These are phyloP conservation scores for Saccharomycopsis guyanensis DNA, from an alignment of 805 yeast genomes.

Conservation along the genomic window DNA sequence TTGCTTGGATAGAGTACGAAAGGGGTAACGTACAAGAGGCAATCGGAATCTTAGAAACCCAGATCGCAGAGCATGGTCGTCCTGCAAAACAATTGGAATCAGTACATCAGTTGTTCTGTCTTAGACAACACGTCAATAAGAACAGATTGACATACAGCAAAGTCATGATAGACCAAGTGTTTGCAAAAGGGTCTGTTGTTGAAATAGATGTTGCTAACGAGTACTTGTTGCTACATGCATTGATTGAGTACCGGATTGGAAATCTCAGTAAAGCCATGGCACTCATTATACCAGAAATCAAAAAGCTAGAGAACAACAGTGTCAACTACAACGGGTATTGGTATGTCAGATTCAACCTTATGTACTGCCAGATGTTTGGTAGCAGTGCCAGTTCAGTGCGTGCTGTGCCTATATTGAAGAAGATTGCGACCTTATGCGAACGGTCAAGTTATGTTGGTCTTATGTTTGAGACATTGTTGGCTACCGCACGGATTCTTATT, in stretches of 20 bases:
- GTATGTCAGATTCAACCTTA: slow-evolving; percentile 38
- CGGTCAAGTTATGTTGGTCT: slow-evolving; percentile 38
- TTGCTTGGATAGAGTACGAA: slow-evolving; percentile 31
- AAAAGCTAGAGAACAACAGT: slow-evolving; percentile 22
- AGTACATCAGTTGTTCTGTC: slow-evolving; percentile 33
- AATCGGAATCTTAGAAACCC: slow-evolving; percentile 28
- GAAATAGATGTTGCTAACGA: slow-evolving; percentile 28
- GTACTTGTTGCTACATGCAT: slow-evolving; percentile 24
- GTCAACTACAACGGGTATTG: slow-evolving; percentile 33
- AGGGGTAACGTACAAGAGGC: slow-evolving; percentile 37
- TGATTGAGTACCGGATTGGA: slow-evolving; percentile 23
- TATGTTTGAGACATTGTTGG: slow-evolving; percentile 39
- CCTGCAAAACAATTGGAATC: slow-evolving; percentile 29
- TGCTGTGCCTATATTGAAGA: slow-evolving; percentile 42
- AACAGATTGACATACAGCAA: slow-evolving; percentile 25
- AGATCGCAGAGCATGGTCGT: background rate
- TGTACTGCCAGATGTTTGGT: slow-evolving; percentile 39
- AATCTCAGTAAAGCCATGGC: slow-evolving; percentile 23
- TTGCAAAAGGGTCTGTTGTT: slow-evolving; percentile 1
- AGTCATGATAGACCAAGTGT: slow-evolving; percentile 22
- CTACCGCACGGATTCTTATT: slow-evolving; percentile 39
- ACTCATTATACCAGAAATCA: slow-evolving; percentile 24
- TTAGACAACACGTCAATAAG: slow-evolving; percentile 27
- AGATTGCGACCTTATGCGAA: slow-evolving; percentile 42
- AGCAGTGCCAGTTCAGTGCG: slow-evolving; percentile 31